Percentiles rank a stretch among this genome's conserved stretches.
These are phyloP conservation scores for Populus deltoides DNA, from an alignment of 345 rosid genomes.

Conservation along the genomic window DNA sequence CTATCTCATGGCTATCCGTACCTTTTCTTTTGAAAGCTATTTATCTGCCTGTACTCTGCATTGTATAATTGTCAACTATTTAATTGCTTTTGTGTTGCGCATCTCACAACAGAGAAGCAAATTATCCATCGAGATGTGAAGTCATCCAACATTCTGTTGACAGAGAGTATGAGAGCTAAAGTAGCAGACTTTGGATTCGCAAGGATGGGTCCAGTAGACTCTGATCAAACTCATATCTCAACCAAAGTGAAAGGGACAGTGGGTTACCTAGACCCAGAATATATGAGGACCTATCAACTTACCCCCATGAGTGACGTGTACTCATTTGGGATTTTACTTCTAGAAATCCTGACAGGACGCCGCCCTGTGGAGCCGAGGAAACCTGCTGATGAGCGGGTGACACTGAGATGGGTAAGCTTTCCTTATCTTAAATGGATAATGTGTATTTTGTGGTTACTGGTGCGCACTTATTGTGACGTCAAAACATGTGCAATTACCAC, in stretches of 20 bases:
- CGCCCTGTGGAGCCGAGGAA: constrained; percentile 77
- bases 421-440: not conserved
- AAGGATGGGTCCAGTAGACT: constrained; percentile 60
- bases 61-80: not conserved
- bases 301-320: constrained; percentile 88
- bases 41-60: not conserved
- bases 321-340: constrained; percentile 83
- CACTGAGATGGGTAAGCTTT: constrained; percentile 82
- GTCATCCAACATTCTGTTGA: constrained; percentile 88
- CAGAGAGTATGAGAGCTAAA: constrained; percentile 91
- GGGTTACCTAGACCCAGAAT: constrained; percentile 96
- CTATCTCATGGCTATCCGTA: not conserved
- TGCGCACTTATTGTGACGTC: not conserved
- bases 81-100: not conserved
- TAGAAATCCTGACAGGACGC: constrained; percentile 84
- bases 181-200: constrained; percentile 98
- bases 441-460: constrained; percentile 4
- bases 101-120: constrained; percentile 61
- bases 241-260: constrained; percentile 94
- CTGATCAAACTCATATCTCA: constrained; percentile 69
- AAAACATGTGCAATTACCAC: not conserved
- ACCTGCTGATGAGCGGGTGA: constrained; percentile 62
- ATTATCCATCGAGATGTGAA: constrained; percentile 95
- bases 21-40: not conserved
- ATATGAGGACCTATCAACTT: constrained; percentile 91